phyloP scores from a whole-genome alignment of 805 yeast genomes.

The Schwanniomyces polymorphus region DNA sequence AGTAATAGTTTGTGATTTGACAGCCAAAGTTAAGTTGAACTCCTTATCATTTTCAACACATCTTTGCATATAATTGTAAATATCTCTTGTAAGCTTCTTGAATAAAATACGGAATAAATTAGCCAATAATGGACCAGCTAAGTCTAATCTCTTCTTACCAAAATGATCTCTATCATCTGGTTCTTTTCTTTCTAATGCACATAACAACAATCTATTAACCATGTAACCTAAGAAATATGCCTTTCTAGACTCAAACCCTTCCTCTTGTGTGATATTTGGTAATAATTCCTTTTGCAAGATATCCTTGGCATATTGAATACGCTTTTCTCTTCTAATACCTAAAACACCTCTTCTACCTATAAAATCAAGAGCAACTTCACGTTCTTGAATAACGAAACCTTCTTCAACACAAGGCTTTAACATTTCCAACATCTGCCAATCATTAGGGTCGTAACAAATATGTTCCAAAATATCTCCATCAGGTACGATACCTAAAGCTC shows the following conservation, averaged over 20 bases:
- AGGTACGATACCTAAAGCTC: constrained; percentile 98
- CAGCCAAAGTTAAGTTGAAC: constrained; percentile 94
- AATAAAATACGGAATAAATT: constrained; percentile 91
- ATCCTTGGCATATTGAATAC: constrained; percentile 97
- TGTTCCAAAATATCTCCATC: constrained; percentile 99
- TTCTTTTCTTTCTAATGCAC: constrained; percentile 96
- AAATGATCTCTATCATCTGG: constrained; percentile 99
- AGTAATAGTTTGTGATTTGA: constrained; percentile 94
- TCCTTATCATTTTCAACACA: constrained; percentile 98
- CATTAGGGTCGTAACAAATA: constrained; percentile 95
- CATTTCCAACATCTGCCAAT: constrained; percentile 99
- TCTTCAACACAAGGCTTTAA: constrained; percentile 98
- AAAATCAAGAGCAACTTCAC: constrained; percentile 96
- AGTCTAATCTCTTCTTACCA: constrained; percentile 96
- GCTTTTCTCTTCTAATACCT: constrained; percentile 95
- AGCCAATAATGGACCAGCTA: constrained; percentile 97
- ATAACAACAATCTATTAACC: constrained; percentile 90
- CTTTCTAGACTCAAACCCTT: constrained; percentile 94
- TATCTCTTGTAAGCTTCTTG: constrained; percentile 93
- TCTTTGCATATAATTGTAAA: constrained; percentile 97
- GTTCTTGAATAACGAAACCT: constrained; percentile 96
- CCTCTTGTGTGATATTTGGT: constrained; percentile 96
- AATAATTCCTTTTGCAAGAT: constrained; percentile 92
- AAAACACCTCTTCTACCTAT: constrained; percentile 97
- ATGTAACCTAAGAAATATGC: constrained; percentile 97